A percentile compares a stretch with the other conserved stretches of the same genome.
These are phyloP conservation scores for Aspergillus aculeatinus DNA, from an alignment of 2,329 filamentous ascomycete species.

Conservation along the genomic window DNA sequence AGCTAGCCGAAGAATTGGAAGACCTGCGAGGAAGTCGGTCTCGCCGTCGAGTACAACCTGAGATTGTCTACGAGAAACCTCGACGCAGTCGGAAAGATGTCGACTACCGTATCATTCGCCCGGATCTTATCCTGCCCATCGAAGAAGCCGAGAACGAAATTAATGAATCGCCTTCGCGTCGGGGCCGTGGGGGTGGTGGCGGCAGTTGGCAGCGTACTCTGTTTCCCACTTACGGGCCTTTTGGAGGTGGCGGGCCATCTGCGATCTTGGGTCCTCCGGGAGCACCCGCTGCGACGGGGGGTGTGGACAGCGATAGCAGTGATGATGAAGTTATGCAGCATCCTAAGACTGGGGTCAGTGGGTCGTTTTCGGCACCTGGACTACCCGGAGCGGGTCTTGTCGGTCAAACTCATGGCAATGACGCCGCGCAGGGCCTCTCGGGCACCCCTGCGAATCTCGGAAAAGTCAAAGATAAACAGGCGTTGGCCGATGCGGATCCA, in stretches of 20 bases:
- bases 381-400: slow-evolving; percentile 55
- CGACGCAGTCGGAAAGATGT: slow-evolving; percentile 63
- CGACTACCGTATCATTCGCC: slow-evolving; percentile 82
- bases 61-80: slow-evolving; percentile 48
- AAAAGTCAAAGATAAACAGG: slow-evolving; percentile 89
- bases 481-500: slow-evolving; percentile 89
- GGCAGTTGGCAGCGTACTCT: slow-evolving; percentile 72
- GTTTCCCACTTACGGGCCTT: slow-evolving; percentile 88
- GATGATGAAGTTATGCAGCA: slow-evolving; percentile 81
- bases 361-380: slow-evolving; percentile 53
- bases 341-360: slow-evolving; percentile 60
- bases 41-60: slow-evolving; percentile 37
- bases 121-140: slow-evolving; percentile 67
- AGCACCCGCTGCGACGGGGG: slow-evolving; percentile 66
- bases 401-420: slow-evolving; percentile 58
- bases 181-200: slow-evolving; percentile 61
- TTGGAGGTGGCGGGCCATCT: slow-evolving; percentile 74
- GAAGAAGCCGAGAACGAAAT: slow-evolving; percentile 72
- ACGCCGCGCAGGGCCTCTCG: slow-evolving; percentile 55
- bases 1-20: slow-evolving; percentile 59
- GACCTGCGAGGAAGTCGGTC: slow-evolving; percentile 51
- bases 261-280: slow-evolving; percentile 73
- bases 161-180: slow-evolving; percentile 67
- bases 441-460: slow-evolving; percentile 79
- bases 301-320: slow-evolving; percentile 91